Conservation (phyloP, 768 basidiomycete genomes). For the Rhizopogon salebrosus region DNA sequence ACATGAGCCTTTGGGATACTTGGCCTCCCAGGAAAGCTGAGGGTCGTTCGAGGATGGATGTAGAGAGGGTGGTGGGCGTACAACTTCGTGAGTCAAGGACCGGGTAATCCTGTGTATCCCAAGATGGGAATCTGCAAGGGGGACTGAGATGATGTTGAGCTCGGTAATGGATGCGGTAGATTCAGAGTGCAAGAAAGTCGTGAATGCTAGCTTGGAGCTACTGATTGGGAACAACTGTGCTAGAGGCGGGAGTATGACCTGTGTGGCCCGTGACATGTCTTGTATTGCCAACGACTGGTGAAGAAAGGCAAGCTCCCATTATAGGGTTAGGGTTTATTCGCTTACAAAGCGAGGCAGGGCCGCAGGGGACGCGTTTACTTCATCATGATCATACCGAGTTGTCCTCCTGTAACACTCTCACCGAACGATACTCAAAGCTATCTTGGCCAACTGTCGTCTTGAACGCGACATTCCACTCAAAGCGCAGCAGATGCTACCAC, state of each 20-base stretch:
- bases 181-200: conserved; percentile 18
- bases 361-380: neutral
- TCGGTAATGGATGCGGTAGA: conserved; percentile 19
- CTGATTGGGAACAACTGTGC: conserved; percentile 6
- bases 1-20: conserved; percentile 56
- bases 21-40: conserved; percentile 51
- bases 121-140: conserved; percentile 37
- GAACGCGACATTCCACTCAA: neutral
- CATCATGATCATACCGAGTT: neutral
- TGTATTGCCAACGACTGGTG: too few relatives aligned
- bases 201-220: conserved; percentile 32
- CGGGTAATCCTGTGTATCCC: conserved; percentile 46
- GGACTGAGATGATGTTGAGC: conserved; percentile 18
- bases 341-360: neutral
- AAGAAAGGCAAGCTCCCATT: neutral
- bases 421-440: neutral
- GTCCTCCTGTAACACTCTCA: neutral
- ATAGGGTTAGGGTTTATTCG: conserved; percentile 15
- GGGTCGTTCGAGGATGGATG: conserved; percentile 9
- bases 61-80: conserved; percentile 16
- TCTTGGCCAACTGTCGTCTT: neutral
- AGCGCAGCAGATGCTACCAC: conserved; percentile 28
- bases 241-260: neutral
- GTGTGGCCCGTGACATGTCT: too few relatives aligned
- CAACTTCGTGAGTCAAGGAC: conserved; percentile 28